phyloP scores from a whole-genome alignment of 108 stramenopile species.

The Discostella pseudostelligera region DNA sequence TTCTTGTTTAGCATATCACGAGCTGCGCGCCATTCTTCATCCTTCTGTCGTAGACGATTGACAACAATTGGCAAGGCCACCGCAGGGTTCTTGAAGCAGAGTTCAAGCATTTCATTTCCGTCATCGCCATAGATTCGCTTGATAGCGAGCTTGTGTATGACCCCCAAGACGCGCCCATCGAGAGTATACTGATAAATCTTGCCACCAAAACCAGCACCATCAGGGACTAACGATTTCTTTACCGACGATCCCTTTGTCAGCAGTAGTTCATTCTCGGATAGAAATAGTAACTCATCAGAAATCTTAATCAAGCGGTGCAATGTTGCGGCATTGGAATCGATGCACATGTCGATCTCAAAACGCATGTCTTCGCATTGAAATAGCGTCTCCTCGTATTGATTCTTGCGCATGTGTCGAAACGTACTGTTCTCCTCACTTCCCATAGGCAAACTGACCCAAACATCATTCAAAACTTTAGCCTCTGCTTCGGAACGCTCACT shows the following conservation, averaged over 20 bases:
- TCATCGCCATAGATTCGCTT: slow-evolving; percentile 94
- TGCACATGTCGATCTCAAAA: slow-evolving; percentile 99
- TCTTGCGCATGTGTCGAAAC: slow-evolving; percentile 97
- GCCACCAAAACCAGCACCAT: slow-evolving; percentile 61
- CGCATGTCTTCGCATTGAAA: slow-evolving; percentile 98
- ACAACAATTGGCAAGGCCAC: slow-evolving; percentile 96
- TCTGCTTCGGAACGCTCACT: slow-evolving; percentile 85
- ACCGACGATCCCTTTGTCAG: slow-evolving; percentile 21
- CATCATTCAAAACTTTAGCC: slow-evolving; percentile 89
- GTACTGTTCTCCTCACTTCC: slow-evolving; percentile 96
- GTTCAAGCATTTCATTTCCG: slow-evolving; percentile 90
- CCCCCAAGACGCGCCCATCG: slow-evolving; percentile 82
- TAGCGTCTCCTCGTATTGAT: slow-evolving; percentile 93
- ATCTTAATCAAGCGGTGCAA: slow-evolving; percentile 91
- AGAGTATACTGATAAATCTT: slow-evolving; percentile 74
- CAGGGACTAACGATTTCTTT: slow-evolving; percentile 16
- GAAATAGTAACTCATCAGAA: slow-evolving; percentile 87
- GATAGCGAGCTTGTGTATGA: slow-evolving; percentile 94
- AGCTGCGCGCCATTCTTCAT: slow-evolving; percentile 83
- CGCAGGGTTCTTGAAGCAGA: slow-evolving; percentile 93
- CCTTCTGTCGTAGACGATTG: slow-evolving; percentile 96
- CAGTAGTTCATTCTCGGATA: slow-evolving; percentile 55
- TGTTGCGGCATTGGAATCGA: slow-evolving; percentile 90
- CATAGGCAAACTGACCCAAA: slow-evolving; percentile 94
- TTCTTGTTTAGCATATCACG: slow-evolving; percentile 79